Percentiles rank a stretch among this genome's conserved stretches.
Evolutionary conservation across 345 rosid species (phyloP).

Genomic region (Erucastrum elatum): DNA sequence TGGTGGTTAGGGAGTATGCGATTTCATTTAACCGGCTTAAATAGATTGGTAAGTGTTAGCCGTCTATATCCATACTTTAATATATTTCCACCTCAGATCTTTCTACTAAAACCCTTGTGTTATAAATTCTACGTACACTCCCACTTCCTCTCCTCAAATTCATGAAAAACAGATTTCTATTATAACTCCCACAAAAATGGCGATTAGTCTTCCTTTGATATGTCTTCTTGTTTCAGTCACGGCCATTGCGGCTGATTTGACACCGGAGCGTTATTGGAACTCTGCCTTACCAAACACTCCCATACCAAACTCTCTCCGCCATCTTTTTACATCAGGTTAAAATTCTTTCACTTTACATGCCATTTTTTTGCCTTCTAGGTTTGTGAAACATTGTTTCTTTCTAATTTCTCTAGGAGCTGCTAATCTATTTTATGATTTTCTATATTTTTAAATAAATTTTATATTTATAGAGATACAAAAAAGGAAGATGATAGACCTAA

Average conservation of each 20-base stretch:
- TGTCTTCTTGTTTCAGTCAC: constrained; percentile 38
- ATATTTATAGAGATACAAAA: neutral
- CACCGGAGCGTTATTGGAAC: constrained; percentile 41
- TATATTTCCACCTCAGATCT: constrained; percentile 23
- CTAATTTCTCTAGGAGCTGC: neutral
- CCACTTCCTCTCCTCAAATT: constrained; percentile 30
- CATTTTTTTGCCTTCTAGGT: neutral
- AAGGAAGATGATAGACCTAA: neutral
- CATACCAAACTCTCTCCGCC: constrained; percentile 38
- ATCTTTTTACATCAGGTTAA: constrained; percentile 30
- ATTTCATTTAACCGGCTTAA: constrained; percentile 27
- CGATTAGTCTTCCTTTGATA: constrained; percentile 17
- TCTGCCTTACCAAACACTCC: constrained; percentile 39
- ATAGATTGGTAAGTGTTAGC: constrained; percentile 36
- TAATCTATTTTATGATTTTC: neutral
- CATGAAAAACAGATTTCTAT: constrained; percentile 8
- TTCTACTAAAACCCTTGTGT: constrained; percentile 28
- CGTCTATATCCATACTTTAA: constrained; percentile 20
- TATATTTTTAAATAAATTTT: neutral
- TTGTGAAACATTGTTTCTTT: neutral
- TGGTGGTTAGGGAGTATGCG: constrained; percentile 37
- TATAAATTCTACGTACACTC: constrained; percentile 32
- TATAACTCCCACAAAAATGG: constrained; percentile 8
- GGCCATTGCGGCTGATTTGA: constrained; percentile 32
- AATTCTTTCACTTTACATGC: neutral